Evolutionary conservation across 129 eudicot genomes (phyloP).

Genomic region (Glebionis coronaria): DNA sequence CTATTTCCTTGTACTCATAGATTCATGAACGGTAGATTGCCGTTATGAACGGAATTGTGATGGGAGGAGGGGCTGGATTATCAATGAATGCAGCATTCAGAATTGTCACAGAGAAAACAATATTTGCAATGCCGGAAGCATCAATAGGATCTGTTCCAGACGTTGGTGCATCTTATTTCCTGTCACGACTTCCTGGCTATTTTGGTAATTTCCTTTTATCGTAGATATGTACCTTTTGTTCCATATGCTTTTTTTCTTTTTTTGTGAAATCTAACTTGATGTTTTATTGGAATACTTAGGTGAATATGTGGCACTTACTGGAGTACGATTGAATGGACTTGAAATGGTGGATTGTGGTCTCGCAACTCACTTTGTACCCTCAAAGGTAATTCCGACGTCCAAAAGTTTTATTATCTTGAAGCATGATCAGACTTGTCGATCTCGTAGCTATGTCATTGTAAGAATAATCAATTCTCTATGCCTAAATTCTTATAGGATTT

Average conservation of each 20-base stretch:
- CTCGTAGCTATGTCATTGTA: background rate
- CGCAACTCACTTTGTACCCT: constrained; percentile 51
- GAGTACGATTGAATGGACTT: constrained; percentile 37
- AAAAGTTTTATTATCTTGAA: background rate
- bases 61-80: constrained; percentile 64
- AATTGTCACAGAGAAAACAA: constrained; percentile 44
- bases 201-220: constrained; percentile 24
- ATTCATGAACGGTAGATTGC: constrained; percentile 17
- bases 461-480: background rate
- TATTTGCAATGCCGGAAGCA: constrained; percentile 39
- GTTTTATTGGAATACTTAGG: constrained; percentile 20
- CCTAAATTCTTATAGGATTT: constrained; percentile 22
- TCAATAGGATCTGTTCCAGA: constrained; percentile 32
- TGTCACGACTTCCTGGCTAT: constrained; percentile 31
- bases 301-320: constrained; percentile 50
- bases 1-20: background rate
- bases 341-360: constrained; percentile 57
- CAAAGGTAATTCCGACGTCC: constrained; percentile 34
- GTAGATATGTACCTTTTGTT: background rate
- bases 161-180: constrained; percentile 37
- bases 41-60: constrained; percentile 41
- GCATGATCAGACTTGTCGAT: background rate
- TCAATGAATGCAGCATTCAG: constrained; percentile 43
- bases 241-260: background rate
- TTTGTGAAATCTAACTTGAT: background rate